Evolutionary conservation across 306 rosid species (phyloP), one percentile per base, ranked within the genome.

Genomic region (Acacia melanoxylon): DNA sequence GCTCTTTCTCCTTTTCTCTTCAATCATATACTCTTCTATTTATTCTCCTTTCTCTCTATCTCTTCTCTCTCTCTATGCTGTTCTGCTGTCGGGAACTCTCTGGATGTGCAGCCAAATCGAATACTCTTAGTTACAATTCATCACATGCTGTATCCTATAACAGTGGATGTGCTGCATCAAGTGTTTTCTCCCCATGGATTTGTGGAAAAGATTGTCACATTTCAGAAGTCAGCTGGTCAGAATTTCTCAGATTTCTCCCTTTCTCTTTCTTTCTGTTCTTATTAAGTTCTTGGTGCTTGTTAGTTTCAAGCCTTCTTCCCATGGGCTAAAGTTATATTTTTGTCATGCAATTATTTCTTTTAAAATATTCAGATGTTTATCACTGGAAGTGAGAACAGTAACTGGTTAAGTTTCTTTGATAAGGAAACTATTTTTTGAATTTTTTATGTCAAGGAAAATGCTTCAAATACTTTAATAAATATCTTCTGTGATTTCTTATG

Each of bases 151-250:
- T 96, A 96, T 88, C 97, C 99, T 75, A 96, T 96, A 86, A 96
- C 99, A 62, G 99, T 91, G 97, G 99, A 93, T 87, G 99, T 96
- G 91, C 97, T 96, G 89, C 94, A 91, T 79, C 99, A 96, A 93
- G 99, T 96, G 74, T 93, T 96, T 90, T 91, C 88, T 76, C 98
- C 99, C 83, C 97, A 96, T 83, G 99, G 99, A 85, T 93, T 82
- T 91, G 98, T 96, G 84, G 98, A 96, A 91, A 96, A 96, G 97
- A 90, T 96, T 83, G 99, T 96, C 82, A 96, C 98, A 10, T 96
- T 96, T 86, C 98, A 96, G 98, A 96, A 93, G 97, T 93, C 99
- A 83, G 99, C 98, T 88, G 99, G 99, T 96, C 94, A 93, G 99
- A 92, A 86, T 89, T 91, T 86, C 87, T 86, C 85, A 86, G 93